These are phyloP conservation scores for Neoscytalidium dimidiatum DNA, from an alignment of 2,329 filamentous ascomycete genomes.

Conservation along the genomic window DNA sequence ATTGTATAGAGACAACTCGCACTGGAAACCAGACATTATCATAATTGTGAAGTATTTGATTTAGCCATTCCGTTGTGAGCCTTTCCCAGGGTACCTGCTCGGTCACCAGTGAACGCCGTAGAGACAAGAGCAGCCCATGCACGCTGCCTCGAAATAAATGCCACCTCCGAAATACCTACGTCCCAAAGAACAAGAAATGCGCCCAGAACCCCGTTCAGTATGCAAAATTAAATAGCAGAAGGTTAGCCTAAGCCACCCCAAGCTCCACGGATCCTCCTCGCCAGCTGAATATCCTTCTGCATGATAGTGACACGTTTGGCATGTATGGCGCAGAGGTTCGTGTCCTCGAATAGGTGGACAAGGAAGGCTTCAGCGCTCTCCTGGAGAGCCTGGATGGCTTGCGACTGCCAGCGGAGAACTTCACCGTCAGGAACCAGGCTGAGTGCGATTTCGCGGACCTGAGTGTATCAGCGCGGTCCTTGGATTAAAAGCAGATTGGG, in stretches of 20 bases:
- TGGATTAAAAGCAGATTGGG: background rate
- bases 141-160: too few species aligned
- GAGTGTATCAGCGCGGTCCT: background rate
- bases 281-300: slow-evolving; percentile 95
- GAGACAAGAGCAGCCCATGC: too few species aligned
- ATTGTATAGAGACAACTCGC: too few species aligned
- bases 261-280: slow-evolving; percentile 86
- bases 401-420: slow-evolving; percentile 95
- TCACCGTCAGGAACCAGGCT: slow-evolving; percentile 76
- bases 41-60: too few species aligned
- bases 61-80: too few species aligned
- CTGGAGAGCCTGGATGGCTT: slow-evolving; percentile 94
- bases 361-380: slow-evolving; percentile 99
- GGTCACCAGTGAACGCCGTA: too few species aligned
- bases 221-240: too few species aligned
- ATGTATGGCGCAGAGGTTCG: slow-evolving; percentile 97
- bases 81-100: too few species aligned
- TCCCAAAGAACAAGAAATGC: too few species aligned
- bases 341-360: slow-evolving; percentile 97
- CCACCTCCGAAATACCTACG: too few species aligned
- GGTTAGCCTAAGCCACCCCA: slow-evolving; percentile 44
- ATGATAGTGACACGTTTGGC: slow-evolving; percentile 99
- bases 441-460: slow-evolving; percentile 78
- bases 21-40: too few species aligned
- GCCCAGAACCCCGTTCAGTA: too few species aligned